Conservation (phyloP, 768 basidiomycete genomes). For the Agaricus subrufescens region DNA sequence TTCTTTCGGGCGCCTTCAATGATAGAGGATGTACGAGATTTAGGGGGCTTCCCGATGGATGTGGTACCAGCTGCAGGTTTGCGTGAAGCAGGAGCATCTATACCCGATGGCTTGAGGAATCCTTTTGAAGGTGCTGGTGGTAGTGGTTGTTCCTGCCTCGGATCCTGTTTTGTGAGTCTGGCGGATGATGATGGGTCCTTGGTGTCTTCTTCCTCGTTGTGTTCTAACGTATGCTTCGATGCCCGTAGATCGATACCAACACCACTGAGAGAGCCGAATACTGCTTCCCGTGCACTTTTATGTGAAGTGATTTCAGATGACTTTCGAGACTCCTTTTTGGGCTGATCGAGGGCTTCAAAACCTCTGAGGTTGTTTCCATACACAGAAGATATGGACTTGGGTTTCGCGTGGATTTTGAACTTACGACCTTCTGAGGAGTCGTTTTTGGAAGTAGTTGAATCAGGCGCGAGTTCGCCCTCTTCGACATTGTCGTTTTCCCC, state of each 20-base stretch:
- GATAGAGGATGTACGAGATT: slow-evolving; percentile 9
- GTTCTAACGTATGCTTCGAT: slow-evolving; percentile 11
- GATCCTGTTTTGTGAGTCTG: background rate
- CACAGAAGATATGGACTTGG: slow-evolving; percentile 22
- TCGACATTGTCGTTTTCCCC: background rate
- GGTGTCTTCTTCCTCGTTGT: background rate
- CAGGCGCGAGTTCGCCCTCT: background rate
- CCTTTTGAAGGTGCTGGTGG: slow-evolving; percentile 12
- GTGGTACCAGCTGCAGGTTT: slow-evolving; percentile 2
- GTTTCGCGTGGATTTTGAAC: slow-evolving; percentile 20
- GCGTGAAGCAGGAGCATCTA: slow-evolving; percentile 39
- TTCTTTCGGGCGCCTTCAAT: slow-evolving; percentile 24
- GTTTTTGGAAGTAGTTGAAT: background rate
- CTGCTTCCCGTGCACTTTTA: slow-evolving; percentile 38
- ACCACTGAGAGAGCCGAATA: slow-evolving; percentile 37
- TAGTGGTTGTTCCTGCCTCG: slow-evolving; percentile 8
- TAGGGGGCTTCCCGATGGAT: background rate
- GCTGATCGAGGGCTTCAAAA: slow-evolving; percentile 12
- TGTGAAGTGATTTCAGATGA: slow-evolving; percentile 20
- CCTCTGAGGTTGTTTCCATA: slow-evolving; percentile 17
- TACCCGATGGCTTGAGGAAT: slow-evolving; percentile 55
- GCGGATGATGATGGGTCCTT: background rate
- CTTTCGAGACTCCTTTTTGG: background rate
- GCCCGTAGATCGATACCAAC: slow-evolving; percentile 47
- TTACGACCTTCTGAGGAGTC: slow-evolving; percentile 14